These are phyloP conservation scores for Yamadazyma olivae DNA, from an alignment of 805 yeast genomes.

Conservation along the genomic window DNA sequence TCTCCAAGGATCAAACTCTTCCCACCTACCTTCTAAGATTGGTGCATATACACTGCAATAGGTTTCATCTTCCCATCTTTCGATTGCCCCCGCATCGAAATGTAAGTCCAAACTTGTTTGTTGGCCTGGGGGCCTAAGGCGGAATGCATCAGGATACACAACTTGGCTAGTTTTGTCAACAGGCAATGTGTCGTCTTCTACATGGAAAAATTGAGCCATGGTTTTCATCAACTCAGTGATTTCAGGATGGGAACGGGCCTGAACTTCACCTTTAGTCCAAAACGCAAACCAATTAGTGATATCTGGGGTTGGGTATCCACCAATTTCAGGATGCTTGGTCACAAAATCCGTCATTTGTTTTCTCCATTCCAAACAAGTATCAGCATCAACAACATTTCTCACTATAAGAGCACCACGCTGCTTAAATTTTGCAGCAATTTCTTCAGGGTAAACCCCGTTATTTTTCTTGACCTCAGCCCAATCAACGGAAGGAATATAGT, in stretches of 20 bases:
- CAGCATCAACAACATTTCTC: constrained; percentile 25
- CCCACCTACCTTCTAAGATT: constrained; percentile 38
- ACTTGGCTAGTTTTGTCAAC: constrained; percentile 26
- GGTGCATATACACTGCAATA: constrained; percentile 30
- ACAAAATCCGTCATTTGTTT: constrained; percentile 20
- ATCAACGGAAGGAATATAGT: constrained; percentile 12
- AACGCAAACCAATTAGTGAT: constrained; percentile 28
- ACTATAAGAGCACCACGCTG: constrained; percentile 27
- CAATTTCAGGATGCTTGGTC: constrained; percentile 22
- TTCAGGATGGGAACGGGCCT: constrained; percentile 38
- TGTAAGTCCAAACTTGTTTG: constrained; percentile 33
- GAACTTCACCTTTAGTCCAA: constrained; percentile 38
- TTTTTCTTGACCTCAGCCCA: constrained; percentile 11
- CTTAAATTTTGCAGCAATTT: constrained; percentile 6
- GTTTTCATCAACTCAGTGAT: constrained; percentile 20
- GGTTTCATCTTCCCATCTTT: constrained; percentile 41
- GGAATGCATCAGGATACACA: constrained; percentile 41
- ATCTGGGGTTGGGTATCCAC: constrained; percentile 22
- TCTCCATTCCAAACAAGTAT: constrained; percentile 20
- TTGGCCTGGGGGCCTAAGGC: constrained; percentile 40
- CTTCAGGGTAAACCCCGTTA: constrained; percentile 9
- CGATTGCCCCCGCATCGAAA: constrained; percentile 41
- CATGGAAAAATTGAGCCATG: constrained; percentile 29
- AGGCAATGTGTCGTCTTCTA: constrained; percentile 18
- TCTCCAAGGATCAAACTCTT: constrained; percentile 37